These are phyloP conservation scores for Marasmius sp. DNA, from an alignment of 1,284 basidiomycete species.

Conservation along the genomic window DNA sequence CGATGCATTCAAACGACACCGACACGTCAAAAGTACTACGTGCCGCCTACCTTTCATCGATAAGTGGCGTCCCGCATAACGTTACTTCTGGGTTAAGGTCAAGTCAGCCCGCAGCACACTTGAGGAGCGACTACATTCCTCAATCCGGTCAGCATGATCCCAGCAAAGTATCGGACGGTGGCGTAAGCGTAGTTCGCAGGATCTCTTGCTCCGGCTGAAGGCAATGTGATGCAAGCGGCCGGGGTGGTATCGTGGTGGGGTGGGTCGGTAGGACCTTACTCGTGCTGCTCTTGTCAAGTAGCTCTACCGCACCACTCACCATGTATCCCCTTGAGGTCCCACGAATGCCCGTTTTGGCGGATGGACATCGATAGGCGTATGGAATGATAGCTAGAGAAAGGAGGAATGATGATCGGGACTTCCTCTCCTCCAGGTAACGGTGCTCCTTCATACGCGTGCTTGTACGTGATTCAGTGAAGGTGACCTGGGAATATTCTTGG, in stretches of 20 bases:
- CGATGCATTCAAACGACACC: background rate
- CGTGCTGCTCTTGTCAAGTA: background rate
- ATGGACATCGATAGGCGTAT: background rate
- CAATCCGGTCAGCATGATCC: background rate
- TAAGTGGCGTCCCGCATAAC: conserved; percentile 4
- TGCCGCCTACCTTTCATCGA: background rate
- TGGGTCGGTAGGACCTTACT: background rate
- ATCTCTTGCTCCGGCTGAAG: too few species aligned
- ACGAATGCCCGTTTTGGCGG: background rate
- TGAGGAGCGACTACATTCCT: background rate
- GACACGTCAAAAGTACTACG: background rate
- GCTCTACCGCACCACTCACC: background rate
- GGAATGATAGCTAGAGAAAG: background rate
- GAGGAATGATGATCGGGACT: background rate
- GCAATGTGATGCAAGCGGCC: too few species aligned
- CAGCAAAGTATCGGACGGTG: background rate
- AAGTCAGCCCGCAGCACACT: background rate
- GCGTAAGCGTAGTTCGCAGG: background rate
- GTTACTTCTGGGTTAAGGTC: background rate
- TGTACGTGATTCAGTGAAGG: too few species aligned
- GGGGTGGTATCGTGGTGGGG: background rate
- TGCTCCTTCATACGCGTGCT: background rate
- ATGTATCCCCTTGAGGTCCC: background rate
- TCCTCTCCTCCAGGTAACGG: background rate
- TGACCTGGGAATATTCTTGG: too few species aligned